A percentile compares a stretch with the other conserved stretches of the same genome.
These are phyloP conservation scores for Lanmaoa rubissima DNA, from an alignment of 768 basidiomycete species.

Conservation along the genomic window DNA sequence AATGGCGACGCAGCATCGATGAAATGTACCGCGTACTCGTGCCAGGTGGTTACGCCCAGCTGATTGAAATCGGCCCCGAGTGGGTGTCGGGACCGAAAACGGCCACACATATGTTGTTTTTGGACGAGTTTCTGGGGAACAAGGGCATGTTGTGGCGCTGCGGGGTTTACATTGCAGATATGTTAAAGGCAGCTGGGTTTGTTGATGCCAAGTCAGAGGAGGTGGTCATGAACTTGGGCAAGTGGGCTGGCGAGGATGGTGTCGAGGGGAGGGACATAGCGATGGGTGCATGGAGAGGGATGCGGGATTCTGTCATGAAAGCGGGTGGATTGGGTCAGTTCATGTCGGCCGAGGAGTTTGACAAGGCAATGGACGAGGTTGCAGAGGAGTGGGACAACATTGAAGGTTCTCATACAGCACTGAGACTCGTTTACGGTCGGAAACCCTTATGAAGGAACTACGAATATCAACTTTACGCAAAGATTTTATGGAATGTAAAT, in stretches of 20 bases:
- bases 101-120: conserved; percentile 1
- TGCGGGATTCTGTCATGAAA: conserved; percentile 22
- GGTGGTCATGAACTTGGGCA: conserved; percentile 20
- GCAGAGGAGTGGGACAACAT: conserved; percentile 27
- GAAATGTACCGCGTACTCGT: conserved; percentile 33
- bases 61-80: conserved; percentile 28
- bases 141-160: conserved; percentile 12
- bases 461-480: neutral
- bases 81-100: conserved; percentile 16
- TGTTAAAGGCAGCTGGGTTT: conserved; percentile 21
- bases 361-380: conserved; percentile 15
- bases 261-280: conserved; percentile 13
- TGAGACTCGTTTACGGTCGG: conserved; percentile 11
- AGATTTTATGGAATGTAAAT: no score
- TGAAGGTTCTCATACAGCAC: conserved; percentile 9
- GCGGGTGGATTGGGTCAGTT: conserved; percentile 15
- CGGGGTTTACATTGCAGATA: conserved; percentile 14
- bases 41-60: conserved; percentile 34
- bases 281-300: conserved; percentile 22
- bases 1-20: conserved; percentile 27
- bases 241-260: conserved; percentile 26
- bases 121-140: conserved; percentile 10
- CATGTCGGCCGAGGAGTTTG: conserved; percentile 18
- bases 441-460: conserved; percentile 6
- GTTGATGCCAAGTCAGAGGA: conserved; percentile 19